Evolutionary conservation across 1,284 basidiomycete genomes (phyloP).

Genomic region (Trichosporon asahii): DNA sequence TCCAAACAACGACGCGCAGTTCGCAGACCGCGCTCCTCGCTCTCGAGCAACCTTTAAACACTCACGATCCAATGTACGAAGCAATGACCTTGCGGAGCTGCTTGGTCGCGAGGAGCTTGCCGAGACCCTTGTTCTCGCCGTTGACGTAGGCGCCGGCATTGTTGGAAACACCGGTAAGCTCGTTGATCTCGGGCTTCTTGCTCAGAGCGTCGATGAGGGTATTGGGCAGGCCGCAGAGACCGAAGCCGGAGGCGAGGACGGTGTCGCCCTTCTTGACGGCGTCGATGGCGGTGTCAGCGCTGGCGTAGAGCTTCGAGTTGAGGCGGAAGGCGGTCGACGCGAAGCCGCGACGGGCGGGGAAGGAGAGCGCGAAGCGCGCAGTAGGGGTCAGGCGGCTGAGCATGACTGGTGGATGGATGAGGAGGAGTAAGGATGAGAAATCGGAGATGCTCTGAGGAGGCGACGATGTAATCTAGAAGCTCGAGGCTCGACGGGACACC

Average conservation of each 20-base stretch:
- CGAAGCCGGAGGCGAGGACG: constrained; percentile 67
- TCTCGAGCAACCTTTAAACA: no score
- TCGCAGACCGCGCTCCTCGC: no score
- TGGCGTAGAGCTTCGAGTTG: constrained; percentile 66
- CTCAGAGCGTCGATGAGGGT: constrained; percentile 76
- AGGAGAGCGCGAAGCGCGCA: constrained; percentile 5
- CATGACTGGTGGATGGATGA: neutral
- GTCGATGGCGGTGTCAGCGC: constrained; percentile 73
- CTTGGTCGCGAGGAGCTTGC: constrained; percentile 66
- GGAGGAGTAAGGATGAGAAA: neutral
- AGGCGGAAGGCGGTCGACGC: constrained; percentile 13
- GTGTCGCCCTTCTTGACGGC: constrained; percentile 75
- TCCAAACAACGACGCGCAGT: no score
- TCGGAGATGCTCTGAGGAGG: neutral
- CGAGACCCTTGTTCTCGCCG: constrained; percentile 44
- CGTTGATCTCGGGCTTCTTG: constrained; percentile 65
- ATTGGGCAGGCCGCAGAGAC: constrained; percentile 57
- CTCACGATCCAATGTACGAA: constrained; percentile 68
- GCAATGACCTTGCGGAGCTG: constrained; percentile 81
- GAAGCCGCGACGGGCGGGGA: constrained; percentile 15
- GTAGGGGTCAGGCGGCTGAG: constrained; percentile 1
- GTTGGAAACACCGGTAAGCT: constrained; percentile 82
- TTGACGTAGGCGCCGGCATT: constrained; percentile 64
- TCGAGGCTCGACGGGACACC: neutral
- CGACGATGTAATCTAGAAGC: neutral